Percentiles rank a stretch among this genome's conserved stretches.
Conservation (phyloP, 192 early-diverging fungal species). For the Coemansia sp. region DNA sequence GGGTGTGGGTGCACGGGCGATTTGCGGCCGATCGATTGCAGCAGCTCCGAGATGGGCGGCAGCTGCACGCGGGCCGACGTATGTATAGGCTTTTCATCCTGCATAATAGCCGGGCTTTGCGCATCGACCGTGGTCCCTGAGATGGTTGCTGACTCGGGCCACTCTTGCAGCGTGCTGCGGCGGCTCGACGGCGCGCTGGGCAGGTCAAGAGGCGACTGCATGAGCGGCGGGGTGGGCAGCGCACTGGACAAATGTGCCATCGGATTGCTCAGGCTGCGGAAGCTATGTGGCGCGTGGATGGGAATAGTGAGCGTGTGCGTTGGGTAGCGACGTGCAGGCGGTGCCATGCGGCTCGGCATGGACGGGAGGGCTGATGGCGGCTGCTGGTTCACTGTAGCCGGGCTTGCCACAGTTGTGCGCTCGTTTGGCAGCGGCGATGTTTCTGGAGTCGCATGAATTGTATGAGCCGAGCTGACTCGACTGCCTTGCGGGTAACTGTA, state of each 20-base stretch:
- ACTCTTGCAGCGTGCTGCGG: slow-evolving; percentile 1
- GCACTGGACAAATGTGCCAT: not conserved
- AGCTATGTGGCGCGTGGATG: slow-evolving; percentile 3
- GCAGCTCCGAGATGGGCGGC: slow-evolving; percentile 44
- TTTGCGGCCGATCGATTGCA: slow-evolving; percentile 13
- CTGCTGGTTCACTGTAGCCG: not conserved
- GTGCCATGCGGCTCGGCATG: not conserved
- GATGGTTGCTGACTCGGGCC: not conserved
- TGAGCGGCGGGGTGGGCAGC: not conserved
- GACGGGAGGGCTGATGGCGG: not conserved
- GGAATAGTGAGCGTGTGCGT: not conserved
- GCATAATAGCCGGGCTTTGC: too few relatives aligned
- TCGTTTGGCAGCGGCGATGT: not conserved
- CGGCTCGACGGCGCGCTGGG: not conserved
- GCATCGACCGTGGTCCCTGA: too few relatives aligned
- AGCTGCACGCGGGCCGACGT: slow-evolving; percentile 12
- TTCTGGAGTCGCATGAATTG: not conserved
- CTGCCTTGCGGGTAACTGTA: not conserved
- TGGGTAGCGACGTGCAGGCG: not conserved
- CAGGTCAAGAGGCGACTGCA: not conserved
- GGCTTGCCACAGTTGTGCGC: not conserved
- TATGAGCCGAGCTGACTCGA: not conserved
- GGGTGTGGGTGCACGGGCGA: not conserved
- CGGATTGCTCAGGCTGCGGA: not conserved
- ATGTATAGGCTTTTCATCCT: not conserved